Base-by-base conservation (phyloP, 2,329 filamentous ascomycete genomes). In the Dactylellina drechsleri region DNA sequence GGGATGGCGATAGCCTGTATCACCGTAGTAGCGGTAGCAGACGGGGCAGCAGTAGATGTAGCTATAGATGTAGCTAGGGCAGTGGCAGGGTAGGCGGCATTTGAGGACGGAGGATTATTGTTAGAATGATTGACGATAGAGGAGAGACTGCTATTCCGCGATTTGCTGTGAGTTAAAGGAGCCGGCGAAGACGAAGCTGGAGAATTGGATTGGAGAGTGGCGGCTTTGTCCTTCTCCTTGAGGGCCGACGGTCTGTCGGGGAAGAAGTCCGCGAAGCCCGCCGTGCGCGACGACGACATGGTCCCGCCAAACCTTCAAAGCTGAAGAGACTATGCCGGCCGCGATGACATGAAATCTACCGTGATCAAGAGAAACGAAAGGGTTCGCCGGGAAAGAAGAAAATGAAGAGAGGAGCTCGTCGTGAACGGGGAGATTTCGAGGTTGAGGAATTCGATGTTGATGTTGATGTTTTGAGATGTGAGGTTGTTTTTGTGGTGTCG, bases 211-310 rank as follows among this genome's bases (percentile, higher is more conserved):
- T 50, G 58, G 16, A 60, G 58, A n/a, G 2, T 10, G 10, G 67
- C 59, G 20, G 61, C 60, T 57, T 59, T 66, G 36, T 78, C 71
- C 65, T 78, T 78, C 73, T 78, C 77, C 70, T 77, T 72, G 66
- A 86, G 82, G 77, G 88, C 88, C 79, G 88, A 87, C 79, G 91
- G 91, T 81, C 91, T 91, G 81, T 90, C 88, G 79, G 91, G 91
- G 83, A 93, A 93, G 86, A 92, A 95, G 84, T 93, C 89, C 84
- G 90, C 91, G 86, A 93, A 93, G 84, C 90, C 89, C 85, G 90
- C 90, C 70, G 75, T 68, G 78, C 78, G 79, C 72, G 65, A 70
- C 79, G 65, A 70, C 79, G 79, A 79, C 79, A 79, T 79, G 77
- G 77, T 79, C 78, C 31, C 77, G 78, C 76, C 76, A 75, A 47